Base-by-base conservation (phyloP, 768 basidiomycete species). In the Boletus tylopilopsis region DNA sequence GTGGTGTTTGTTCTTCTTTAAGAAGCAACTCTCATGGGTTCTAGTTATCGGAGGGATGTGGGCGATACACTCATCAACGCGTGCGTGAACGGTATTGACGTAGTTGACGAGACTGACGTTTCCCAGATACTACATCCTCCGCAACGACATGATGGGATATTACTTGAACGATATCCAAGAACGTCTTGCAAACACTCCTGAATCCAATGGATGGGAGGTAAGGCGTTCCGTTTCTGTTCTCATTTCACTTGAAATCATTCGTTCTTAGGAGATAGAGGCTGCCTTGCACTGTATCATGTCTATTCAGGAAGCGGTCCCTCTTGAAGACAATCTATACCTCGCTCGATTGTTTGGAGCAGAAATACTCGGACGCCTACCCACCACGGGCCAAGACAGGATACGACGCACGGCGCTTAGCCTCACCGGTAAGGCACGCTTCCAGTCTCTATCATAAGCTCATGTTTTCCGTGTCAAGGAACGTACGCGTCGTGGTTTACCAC, bases 61-160 rank as follows among this genome's bases (percentile, higher is more conserved):
- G 91, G 90, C 0, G 91, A 94, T 68, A 90, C 88, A 1, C 74
- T 94, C 13, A 85, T 93, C 51, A 94, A 93, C 57, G 89, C 90
- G 87, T 92, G 69, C 46, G 85, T 73, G 18, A 18, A 16, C 3
- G 35, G 6, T 41, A 27, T 42, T 11, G 29, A 10, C 13, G 9
- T 21, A 2, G 27, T 33, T 36, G 49, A 27, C 38, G 33, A 7
- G 22, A 30, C 49, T 68, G 42, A 57, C 45, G 23, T 22, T 23
- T 37, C 6, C n/a, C 59, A 90, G 87, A 21, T 95, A 86, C 59
- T 96, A 95, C 63, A 80, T 95, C 27, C 74, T 96, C 3, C 82
- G 92, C 34, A 82, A 89, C 44, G 84, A 91, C 43, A 87, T 95
- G 82, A 75, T 95, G 27, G 76, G 73, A 1, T 86, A 76, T 60